A percentile compares a stretch with the other conserved stretches of the same genome.
Conservation (phyloP, 2,329 filamentous ascomycete genomes). For the Alternaria metachromatica region DNA sequence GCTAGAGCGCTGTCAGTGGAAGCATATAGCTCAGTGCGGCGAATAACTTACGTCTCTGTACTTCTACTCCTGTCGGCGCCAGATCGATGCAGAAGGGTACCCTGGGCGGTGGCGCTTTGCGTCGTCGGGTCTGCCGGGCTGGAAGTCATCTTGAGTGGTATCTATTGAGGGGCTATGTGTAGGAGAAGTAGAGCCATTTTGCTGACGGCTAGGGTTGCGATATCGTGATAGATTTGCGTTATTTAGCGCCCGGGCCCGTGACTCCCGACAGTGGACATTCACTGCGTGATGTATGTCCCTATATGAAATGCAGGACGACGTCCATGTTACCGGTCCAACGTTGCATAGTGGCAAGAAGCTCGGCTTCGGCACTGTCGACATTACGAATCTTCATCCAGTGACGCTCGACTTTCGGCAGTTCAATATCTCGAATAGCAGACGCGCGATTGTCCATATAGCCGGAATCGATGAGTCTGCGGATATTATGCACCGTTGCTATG, state of each 20-base stretch:
- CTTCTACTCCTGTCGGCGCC: neutral
- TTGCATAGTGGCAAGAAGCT: no score
- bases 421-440: neutral
- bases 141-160: neutral
- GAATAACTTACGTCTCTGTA: neutral
- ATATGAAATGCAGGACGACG: neutral
- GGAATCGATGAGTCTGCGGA: neutral
- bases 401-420: no score
- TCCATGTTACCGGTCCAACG: neutral
- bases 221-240: no score
- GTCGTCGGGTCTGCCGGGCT: neutral
- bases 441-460: neutral
- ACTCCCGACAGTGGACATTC: neutral
- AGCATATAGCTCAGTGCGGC: neutral
- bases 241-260: no score
- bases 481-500: neutral
- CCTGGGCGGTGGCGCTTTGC: neutral
- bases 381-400: no score
- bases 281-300: neutral
- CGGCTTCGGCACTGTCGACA: no score
- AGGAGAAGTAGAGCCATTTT: no score
- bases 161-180: neutral
- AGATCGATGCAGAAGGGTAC: neutral
- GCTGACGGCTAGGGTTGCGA: no score
- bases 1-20: neutral